phyloP scores from a whole-genome alignment of 192 early-diverging fungal species.

The Podila verticillata region DNA sequence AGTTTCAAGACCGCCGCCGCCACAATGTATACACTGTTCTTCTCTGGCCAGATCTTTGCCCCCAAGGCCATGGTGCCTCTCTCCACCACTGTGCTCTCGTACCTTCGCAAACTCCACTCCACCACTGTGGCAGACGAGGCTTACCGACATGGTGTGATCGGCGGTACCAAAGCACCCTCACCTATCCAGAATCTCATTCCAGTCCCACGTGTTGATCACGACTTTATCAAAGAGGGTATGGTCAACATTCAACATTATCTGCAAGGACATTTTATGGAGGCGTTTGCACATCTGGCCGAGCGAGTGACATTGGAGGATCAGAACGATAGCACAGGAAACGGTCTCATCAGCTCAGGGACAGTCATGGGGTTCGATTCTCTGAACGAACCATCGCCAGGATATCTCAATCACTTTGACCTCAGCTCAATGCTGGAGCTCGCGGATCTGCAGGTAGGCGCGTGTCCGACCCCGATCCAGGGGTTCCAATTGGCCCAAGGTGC shows the following conservation, averaged over 20 bases:
- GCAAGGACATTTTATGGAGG: slow-evolving; percentile 59
- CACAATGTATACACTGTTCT: slow-evolving; percentile 69
- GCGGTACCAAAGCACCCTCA: slow-evolving; percentile 26
- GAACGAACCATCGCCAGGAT: slow-evolving; percentile 66
- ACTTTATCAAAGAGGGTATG: slow-evolving; percentile 34
- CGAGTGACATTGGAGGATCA: slow-evolving; percentile 45
- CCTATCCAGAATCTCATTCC: slow-evolving; percentile 37
- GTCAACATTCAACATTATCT: slow-evolving; percentile 63
- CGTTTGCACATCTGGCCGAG: slow-evolving; percentile 50
- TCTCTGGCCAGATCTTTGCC: slow-evolving; percentile 61
- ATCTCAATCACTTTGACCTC: slow-evolving; percentile 53
- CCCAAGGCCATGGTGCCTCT: slow-evolving; percentile 54
- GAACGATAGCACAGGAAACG: slow-evolving; percentile 1
- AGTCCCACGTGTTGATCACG: slow-evolving; percentile 21
- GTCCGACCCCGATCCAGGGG: slow-evolving; percentile 62
- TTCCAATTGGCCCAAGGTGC: slow-evolving; percentile 57
- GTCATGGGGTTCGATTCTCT: slow-evolving; percentile 65
- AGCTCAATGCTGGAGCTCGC: slow-evolving; percentile 51
- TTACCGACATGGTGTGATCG: slow-evolving; percentile 24
- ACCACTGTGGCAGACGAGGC: slow-evolving; percentile 33
- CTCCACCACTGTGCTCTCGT: slow-evolving; percentile 23
- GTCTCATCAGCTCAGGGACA: slow-evolving; percentile 18
- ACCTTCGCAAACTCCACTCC: slow-evolving; percentile 21
- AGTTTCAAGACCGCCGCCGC: slow-evolving; percentile 58
- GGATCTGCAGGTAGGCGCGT: slow-evolving; percentile 56